phyloP scores from a whole-genome alignment of 345 rosid genomes.

The Combretum micranthum region DNA sequence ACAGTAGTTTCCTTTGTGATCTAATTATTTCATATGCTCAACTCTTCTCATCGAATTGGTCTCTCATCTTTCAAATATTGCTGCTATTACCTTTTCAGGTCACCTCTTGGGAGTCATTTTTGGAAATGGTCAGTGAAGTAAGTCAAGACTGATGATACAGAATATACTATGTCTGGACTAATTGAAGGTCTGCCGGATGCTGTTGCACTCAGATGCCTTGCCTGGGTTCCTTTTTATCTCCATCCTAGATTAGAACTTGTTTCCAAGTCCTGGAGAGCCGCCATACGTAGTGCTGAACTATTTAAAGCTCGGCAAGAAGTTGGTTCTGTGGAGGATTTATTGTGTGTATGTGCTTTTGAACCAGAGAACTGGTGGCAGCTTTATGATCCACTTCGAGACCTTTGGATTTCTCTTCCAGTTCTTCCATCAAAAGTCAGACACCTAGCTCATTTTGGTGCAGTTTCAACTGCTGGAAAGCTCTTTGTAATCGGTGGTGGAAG shows the following conservation, averaged over 20 bases:
- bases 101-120: background rate
- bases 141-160: constrained; percentile 26
- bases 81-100: constrained; percentile 20
- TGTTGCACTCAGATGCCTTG: constrained; percentile 90
- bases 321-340: constrained; percentile 57
- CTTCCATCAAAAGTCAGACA: constrained; percentile 83
- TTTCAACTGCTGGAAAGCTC: constrained; percentile 55
- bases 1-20: no score
- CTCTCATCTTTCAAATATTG: no score
- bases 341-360: constrained; percentile 82
- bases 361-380: constrained; percentile 97
- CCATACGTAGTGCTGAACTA: constrained; percentile 62
- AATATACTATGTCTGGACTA: constrained; percentile 69
- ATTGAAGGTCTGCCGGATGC: constrained; percentile 93
- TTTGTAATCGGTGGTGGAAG: constrained; percentile 96
- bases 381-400: constrained; percentile 69
- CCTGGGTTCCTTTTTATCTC: constrained; percentile 65
- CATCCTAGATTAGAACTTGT: constrained; percentile 84
- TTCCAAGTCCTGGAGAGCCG: constrained; percentile 88
- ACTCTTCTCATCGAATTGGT: no score
- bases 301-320: constrained; percentile 70
- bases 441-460: constrained; percentile 80
- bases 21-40: no score
- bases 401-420: constrained; percentile 86
- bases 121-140: constrained; percentile 3